Base-by-base conservation (phyloP, 495 filamentous ascomycete genomes). In the Penicillium canescens region DNA sequence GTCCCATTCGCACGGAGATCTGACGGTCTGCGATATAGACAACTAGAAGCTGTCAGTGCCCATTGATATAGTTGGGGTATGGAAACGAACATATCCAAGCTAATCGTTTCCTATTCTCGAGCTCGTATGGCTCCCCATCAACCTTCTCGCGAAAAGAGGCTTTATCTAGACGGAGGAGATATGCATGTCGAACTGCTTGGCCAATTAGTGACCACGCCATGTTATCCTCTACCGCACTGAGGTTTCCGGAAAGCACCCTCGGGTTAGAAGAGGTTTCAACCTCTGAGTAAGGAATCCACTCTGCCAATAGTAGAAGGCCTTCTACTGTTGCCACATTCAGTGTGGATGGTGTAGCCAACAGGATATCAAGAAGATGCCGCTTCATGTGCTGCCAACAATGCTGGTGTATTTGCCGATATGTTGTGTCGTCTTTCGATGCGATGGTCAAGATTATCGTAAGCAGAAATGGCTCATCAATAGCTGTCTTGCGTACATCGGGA, bases 1-100 rank as follows among this genome's bases (percentile, higher is more conserved):
- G 48, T 20, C 48, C 48, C 48, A 50, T 50, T 13, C 48, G 48
- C 6, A 50, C 38, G 11, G 48, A 50, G n/a, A 50, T 50, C 26
- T 50, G 48, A 6, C 48, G 48, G n/a, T 50, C 48, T 5, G 48
- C 6, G 3, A 50, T 42, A 42, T 50, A 50, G 10, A 42, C 38
- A 50, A 50, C 47, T 50, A 49, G 21, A n/a, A 13, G 6, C 9
- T 21, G 11, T 14, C 0, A 20, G 26, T 16, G 8, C 24, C 20
- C 6, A 26, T 16, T 28, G 9, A 6, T 37, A 8, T 42, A 42
- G 20, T 24, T 24, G 23, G 1, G 23, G 6, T 24, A 24, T 42
- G 39, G 0, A 20, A 23, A 6, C 45, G 14, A 10, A 50, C 48
- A 50, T 13, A 42, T 50, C 48, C 48, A 50, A 2, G 48, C 48